Base-by-base conservation (phyloP, 2,329 filamentous ascomycete genomes). In the Xylaria sp. region DNA sequence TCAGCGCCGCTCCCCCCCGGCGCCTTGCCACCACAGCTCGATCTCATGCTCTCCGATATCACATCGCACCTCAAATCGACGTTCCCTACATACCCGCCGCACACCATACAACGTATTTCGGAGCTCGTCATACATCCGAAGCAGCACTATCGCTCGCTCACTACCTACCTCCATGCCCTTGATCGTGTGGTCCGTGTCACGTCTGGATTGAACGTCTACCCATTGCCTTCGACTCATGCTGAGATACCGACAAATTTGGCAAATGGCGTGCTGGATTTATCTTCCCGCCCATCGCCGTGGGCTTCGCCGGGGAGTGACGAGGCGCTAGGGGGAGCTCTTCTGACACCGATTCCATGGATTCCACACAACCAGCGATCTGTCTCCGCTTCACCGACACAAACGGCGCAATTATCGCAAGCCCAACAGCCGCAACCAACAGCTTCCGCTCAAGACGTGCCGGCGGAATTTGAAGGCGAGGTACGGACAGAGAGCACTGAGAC, bases 341-440 rank as follows among this genome's bases (percentile, higher is more conserved):
- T 99, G 59, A 98, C 95, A 0, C 96, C 95, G 0, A 98, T 99
- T 66, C 93, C 94, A 0, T 99, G 96, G 96, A 83, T 98, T 60
- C 73, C 79, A 23, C 72, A 72, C 48, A 76, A 76, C 61, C 77
- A 77, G 35, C 73, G 75, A 23, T 71, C 72, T 2, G 69, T 73
- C 53, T 61, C 72, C 18, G 62, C 65, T 5, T 60, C 77, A 47
- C 18, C 68, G 73, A 44, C 72, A 27, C 70, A 72, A 66, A 32
- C 55, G 25, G 37, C 51, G 23, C 66, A 65, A 18, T 37, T 53
- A 37, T 27, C 58, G n/a, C 66, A 65, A 16, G 1, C 60, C 44
- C 69, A 64, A 16, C 66, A 69, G 73, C 32, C 72, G 37, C 69
- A 73, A 59, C 64, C 75, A 3, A 21, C 69, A 21, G 65, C 63